Evolutionary conservation across 805 yeast genomes (phyloP).

Genomic region (Candida montana): DNA sequence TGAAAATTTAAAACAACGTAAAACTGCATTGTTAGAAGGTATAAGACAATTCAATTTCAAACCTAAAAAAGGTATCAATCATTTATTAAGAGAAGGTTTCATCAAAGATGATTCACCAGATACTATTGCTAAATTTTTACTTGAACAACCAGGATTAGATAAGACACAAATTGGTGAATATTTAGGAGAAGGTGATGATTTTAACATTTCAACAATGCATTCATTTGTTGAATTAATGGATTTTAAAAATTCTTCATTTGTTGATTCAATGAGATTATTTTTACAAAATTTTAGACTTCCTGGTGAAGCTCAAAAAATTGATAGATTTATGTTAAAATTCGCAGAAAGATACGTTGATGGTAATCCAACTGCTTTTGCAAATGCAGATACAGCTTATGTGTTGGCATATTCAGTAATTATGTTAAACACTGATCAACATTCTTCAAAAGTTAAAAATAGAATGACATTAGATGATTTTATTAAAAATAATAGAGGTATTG

Average conservation of each 20-base stretch:
- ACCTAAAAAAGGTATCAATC: conserved; percentile 73
- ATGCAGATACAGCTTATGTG: conserved; percentile 92
- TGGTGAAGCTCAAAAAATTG: conserved; percentile 97
- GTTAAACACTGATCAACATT: conserved; percentile 93
- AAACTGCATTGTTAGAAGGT: conserved; percentile 75
- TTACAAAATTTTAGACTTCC: conserved; percentile 90
- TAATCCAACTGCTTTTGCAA: conserved; percentile 81
- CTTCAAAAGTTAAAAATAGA: conserved; percentile 74
- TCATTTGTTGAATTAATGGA: conserved; percentile 87
- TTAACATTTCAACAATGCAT: conserved; percentile 81
- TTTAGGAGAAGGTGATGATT: conserved; percentile 82
- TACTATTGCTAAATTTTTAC: conserved; percentile 69
- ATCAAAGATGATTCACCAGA: conserved; percentile 54
- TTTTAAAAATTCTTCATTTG: conserved; percentile 62
- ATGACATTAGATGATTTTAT: conserved; percentile 89
- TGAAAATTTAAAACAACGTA: conserved; percentile 76
- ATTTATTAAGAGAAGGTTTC: conserved; percentile 58
- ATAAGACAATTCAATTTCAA: conserved; percentile 75
- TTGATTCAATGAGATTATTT: conserved; percentile 79
- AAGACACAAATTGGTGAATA: conserved; percentile 85
- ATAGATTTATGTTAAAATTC: conserved; percentile 92
- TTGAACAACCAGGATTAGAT: conserved; percentile 73
- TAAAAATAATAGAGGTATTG: conserved; percentile 84
- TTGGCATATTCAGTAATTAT: conserved; percentile 87
- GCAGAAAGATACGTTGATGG: conserved; percentile 89